Conservation (phyloP, 352 stramenopile genomes). For the Phytophthora pisi region DNA sequence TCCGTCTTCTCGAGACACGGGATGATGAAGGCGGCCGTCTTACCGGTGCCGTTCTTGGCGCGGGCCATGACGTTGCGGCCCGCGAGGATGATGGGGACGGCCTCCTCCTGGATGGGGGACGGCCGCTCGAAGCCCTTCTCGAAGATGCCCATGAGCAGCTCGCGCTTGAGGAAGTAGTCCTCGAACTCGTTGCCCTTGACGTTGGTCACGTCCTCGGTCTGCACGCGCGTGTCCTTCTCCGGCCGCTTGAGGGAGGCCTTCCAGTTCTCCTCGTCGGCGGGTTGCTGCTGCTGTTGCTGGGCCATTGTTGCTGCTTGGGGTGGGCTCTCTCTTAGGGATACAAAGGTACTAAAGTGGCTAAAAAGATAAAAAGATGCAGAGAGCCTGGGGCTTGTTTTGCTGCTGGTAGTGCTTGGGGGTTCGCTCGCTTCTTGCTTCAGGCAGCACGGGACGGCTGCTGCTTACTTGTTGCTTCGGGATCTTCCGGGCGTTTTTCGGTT, state of each 20-base stretch:
- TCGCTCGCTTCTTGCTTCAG: slow-evolving; percentile 4
- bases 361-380: slow-evolving; percentile 25
- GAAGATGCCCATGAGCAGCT: slow-evolving; percentile 99
- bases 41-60: slow-evolving; percentile 99
- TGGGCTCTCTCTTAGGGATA: slow-evolving; percentile 3
- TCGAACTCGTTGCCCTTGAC: slow-evolving; percentile 99
- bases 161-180: slow-evolving; percentile 99
- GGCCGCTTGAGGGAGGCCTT: slow-evolving; percentile 81
- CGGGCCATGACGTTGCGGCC: slow-evolving; percentile 98
- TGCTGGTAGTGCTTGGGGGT: neutral
- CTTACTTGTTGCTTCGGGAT: slow-evolving; percentile 21
- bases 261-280: slow-evolving; percentile 63
- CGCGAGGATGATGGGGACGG: slow-evolving; percentile 98
- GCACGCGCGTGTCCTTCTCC: slow-evolving; percentile 88
- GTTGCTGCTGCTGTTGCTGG: slow-evolving; percentile 29
- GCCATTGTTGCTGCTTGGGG: slow-evolving; percentile 27
- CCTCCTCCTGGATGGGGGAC: slow-evolving; percentile 99
- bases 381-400: slow-evolving; percentile 3
- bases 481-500: slow-evolving; percentile 34
- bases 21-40: slow-evolving; percentile 99
- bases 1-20: slow-evolving; percentile 99
- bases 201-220: slow-evolving; percentile 97
- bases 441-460: slow-evolving; percentile 15
- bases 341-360: slow-evolving; percentile 22
- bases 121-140: slow-evolving; percentile 99